Conservation (phyloP, 805 yeast species). For the Jamesozyma piceae region DNA sequence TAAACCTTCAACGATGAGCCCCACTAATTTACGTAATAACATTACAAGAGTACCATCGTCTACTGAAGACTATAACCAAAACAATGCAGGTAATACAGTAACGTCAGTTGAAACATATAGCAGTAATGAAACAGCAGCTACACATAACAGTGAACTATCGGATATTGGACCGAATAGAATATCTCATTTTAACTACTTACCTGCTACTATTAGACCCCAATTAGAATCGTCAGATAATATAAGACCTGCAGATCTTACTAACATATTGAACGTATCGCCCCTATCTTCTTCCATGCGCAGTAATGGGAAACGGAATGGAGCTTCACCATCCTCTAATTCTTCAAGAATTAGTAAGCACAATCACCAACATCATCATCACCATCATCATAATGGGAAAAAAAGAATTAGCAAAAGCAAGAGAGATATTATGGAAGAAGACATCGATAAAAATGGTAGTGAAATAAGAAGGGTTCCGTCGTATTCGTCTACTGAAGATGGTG, state of each 20-base stretch:
- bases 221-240: slow-evolving; percentile 49
- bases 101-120: background rate
- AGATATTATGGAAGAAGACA: background rate
- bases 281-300: slow-evolving; percentile 1
- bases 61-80: slow-evolving; percentile 1
- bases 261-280: slow-evolving; percentile 34
- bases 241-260: slow-evolving; percentile 37
- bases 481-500: slow-evolving; percentile 42
- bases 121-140: slow-evolving; percentile 13
- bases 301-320: slow-evolving; percentile 3
- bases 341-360: slow-evolving; percentile 2
- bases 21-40: background rate
- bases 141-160: slow-evolving; percentile 21
- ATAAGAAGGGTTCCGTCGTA: background rate
- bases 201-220: slow-evolving; percentile 67
- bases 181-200: slow-evolving; percentile 66
- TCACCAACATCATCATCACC: slow-evolving; percentile 2
- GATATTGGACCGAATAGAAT: slow-evolving; percentile 48
- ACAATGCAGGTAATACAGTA: background rate
- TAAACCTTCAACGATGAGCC: background rate
- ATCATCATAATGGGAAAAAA: slow-evolving; percentile 5
- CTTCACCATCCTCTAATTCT: background rate
- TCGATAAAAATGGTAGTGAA: background rate
- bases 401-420: background rate
- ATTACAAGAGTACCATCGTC: background rate